Percentiles rank a stretch among this genome's conserved stretches.
These are phyloP conservation scores for Penicillium sp. DNA, from an alignment of 2,329 filamentous ascomycete genomes.

Conservation along the genomic window DNA sequence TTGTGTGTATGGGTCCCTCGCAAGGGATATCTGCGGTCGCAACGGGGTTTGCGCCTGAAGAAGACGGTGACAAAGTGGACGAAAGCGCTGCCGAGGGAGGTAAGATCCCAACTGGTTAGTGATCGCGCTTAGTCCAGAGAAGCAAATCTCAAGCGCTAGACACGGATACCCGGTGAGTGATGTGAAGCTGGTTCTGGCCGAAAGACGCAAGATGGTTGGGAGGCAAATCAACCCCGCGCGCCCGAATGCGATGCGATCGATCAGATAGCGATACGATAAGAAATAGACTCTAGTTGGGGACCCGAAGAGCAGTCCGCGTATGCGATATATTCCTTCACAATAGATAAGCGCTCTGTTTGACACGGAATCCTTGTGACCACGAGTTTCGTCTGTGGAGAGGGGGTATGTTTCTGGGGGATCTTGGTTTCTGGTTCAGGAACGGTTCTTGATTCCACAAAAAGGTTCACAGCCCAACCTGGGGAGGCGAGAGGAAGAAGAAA, in stretches of 20 bases:
- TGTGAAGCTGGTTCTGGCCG: not conserved
- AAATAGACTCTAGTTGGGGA: not conserved
- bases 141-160: slow-evolving; percentile 10
- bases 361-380: no score
- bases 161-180: slow-evolving; percentile 3
- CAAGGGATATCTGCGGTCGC: slow-evolving; percentile 4
- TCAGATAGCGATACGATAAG: slow-evolving; percentile 1
- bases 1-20: not conserved
- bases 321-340: no score
- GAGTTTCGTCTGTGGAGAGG: no score
- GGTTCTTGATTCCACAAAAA: slow-evolving; percentile 5
- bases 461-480: slow-evolving; percentile 1
- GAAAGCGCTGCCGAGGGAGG: slow-evolving; percentile 4
- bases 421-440: not conserved
- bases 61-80: not conserved
- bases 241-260: slow-evolving; percentile 17
- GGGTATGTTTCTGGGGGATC: not conserved
- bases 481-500: slow-evolving; percentile 4
- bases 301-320: no score
- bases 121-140: slow-evolving; percentile 6
- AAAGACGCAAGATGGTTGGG: slow-evolving; percentile 6
- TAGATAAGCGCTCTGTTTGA: no score
- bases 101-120: slow-evolving; percentile 12
- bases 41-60: slow-evolving; percentile 1
- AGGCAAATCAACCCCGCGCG: slow-evolving; percentile 20